A percentile compares a stretch with the other conserved stretches of the same genome.
These are phyloP conservation scores for Aspergillus saccharolyticus DNA, from an alignment of 495 filamentous ascomycete species.

Conservation along the genomic window DNA sequence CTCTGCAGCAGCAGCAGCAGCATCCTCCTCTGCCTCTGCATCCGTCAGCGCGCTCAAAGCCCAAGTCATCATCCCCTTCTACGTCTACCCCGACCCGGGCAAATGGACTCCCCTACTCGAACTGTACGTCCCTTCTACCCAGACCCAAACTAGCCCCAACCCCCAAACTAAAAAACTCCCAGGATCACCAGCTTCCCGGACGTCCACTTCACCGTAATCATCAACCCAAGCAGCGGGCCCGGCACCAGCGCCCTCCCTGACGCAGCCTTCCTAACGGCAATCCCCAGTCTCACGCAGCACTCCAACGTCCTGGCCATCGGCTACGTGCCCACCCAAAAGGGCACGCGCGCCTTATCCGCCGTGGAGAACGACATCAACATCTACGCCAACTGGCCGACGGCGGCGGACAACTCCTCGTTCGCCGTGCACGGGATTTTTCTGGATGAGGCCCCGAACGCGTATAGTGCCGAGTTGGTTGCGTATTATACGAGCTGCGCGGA, in stretches of 20 bases:
- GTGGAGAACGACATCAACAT: conserved; percentile 27
- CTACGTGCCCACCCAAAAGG: conserved; percentile 38
- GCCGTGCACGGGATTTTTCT: conserved; percentile 21
- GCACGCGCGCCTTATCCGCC: conserved; percentile 17
- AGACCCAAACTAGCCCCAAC: not conserved
- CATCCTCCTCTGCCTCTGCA: not conserved
- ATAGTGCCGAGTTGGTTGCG: conserved; percentile 2
- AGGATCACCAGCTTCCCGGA: conserved; percentile 22
- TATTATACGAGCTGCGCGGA: conserved; percentile 13
- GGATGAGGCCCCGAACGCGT: conserved; percentile 21
- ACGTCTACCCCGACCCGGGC: conserved; percentile 33
- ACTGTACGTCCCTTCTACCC: conserved; percentile 10
- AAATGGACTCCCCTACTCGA: conserved; percentile 33
- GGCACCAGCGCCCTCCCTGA: conserved; percentile 28
- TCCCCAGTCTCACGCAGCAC: conserved; percentile 25
- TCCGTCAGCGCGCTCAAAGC: conserved; percentile 19
- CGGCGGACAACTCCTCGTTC: conserved; percentile 7
- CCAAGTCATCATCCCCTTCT: conserved; percentile 45
- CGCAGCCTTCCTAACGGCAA: conserved; percentile 28
- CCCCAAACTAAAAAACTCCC: not conserved
- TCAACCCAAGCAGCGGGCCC: conserved; percentile 43
- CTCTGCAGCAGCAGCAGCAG: not conserved
- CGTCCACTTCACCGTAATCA: conserved; percentile 34
- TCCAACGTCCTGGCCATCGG: conserved; percentile 38
- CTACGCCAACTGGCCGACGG: conserved; percentile 28